Conservation (phyloP, 2,329 filamentous ascomycete genomes). For the Trematosphaeria pertusa region DNA sequence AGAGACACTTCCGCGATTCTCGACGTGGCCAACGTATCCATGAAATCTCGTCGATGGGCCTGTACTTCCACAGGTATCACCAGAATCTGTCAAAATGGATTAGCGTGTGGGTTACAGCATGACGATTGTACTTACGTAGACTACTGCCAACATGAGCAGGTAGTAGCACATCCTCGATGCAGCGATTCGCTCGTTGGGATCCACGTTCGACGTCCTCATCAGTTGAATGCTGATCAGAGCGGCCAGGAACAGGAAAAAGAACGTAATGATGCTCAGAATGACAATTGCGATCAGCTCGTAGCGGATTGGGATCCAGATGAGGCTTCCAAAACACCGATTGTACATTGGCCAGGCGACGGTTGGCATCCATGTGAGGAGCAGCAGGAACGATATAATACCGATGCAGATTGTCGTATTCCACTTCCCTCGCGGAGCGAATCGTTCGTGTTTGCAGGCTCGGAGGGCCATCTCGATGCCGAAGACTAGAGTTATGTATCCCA, state of each 20-base stretch:
- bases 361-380: constrained; percentile 65
- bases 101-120: constrained; percentile 1
- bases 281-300: constrained; percentile 66
- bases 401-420: constrained; percentile 68
- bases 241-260: constrained; percentile 59
- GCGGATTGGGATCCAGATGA: constrained; percentile 71
- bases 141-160: constrained; percentile 62
- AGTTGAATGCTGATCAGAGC: constrained; percentile 65
- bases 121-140: constrained; percentile 58
- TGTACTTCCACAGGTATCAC: constrained; percentile 70
- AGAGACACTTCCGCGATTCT: constrained; percentile 71
- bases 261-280: constrained; percentile 60
- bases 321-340: constrained; percentile 69
- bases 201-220: constrained; percentile 61
- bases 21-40: constrained; percentile 59
- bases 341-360: constrained; percentile 63
- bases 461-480: constrained; percentile 69
- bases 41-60: constrained; percentile 53
- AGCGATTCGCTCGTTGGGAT: constrained; percentile 65
- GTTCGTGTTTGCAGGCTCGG: constrained; percentile 61
- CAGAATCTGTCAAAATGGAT: constrained; percentile 52
- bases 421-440: constrained; percentile 66
- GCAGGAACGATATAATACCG: constrained; percentile 57
- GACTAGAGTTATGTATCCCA: constrained; percentile 69
- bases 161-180: constrained; percentile 76